Evolutionary conservation across 164 flowering plant genomes (phyloP), one percentile per base, ranked within the genome.

Genomic region (Stephania yunnanensis): DNA sequence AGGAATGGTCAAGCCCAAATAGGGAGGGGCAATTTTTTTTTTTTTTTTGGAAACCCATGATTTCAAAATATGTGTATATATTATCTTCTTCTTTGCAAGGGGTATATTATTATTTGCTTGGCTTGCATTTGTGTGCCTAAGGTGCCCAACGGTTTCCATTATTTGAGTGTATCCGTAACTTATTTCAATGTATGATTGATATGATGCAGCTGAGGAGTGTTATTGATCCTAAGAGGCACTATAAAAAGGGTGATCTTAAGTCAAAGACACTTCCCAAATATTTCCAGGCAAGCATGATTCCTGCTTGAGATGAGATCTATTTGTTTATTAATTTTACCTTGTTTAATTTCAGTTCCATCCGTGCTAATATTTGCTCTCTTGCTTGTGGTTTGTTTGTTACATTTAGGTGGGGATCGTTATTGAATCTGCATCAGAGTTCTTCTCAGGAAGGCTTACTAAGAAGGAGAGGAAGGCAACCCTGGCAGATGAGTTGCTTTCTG

Each of bases 211-310:
- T 92, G 82, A 87, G 94, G 81, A 79, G 75, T 84, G 96, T 72
- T 67, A 72, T 94, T 17, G 97, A 94, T 85, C 97, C 98, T 44
- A 94, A 94, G 84, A 87, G 97, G 82, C 95, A 90, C 79, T 90
- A 94, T 83, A 94, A 94, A 83, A 92, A 90, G 87, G 87, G 90
- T 67, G 90, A 86, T 76, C 78, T 84, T 36, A 91, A 87, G 71
- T 87, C 89, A 11, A 89, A 89, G 79, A 68, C 83, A 17, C 82
- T 89, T 6, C 94, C 97, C 78, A 92, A 94, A 81, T 90, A 92
- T 85, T 91, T 92, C 83, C 97, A 94, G 89, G 98, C 75, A 83
- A 84, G 84, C 71, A 20, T 71, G 9, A 13, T 58, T 15, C n/a
- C 64, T 15, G 5, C 13, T 15, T 3, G n/a, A n/a, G 19, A 58